Percentiles rank a stretch among this genome's conserved stretches.
phyloP scores from a whole-genome alignment of 805 yeast species.

The Kodamaea nitidulidarum region DNA sequence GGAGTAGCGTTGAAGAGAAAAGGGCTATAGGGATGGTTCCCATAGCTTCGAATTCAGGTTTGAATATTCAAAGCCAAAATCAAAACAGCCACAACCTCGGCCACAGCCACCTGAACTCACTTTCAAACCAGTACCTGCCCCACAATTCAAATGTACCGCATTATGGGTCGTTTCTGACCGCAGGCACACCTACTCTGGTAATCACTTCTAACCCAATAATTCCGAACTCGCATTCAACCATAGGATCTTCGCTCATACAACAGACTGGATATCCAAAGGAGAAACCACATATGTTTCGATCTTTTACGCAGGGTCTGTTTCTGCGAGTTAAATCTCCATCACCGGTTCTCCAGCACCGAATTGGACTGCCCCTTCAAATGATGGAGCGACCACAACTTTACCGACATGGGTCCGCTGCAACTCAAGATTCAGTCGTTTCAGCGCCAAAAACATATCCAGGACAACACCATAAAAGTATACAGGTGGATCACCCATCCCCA shows the following conservation, averaged over 20 bases:
- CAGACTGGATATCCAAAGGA: constrained; percentile 10
- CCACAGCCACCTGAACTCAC: too few species aligned
- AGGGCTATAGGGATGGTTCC: constrained; percentile 15
- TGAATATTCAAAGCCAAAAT: background rate
- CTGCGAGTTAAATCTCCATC: constrained; percentile 19
- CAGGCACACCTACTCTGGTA: background rate
- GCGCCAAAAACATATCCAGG: background rate
- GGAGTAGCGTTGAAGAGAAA: constrained; percentile 1
- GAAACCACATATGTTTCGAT: constrained; percentile 18
- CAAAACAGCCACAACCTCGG: too few species aligned
- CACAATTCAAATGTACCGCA: too few species aligned
- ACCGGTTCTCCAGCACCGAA: constrained; percentile 18
- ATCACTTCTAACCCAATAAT: background rate
- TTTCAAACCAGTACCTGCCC: too few species aligned
- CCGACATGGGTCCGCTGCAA: constrained; percentile 33
- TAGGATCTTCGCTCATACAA: background rate
- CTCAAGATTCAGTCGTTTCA: constrained; percentile 26
- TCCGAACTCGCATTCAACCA: constrained; percentile 7
- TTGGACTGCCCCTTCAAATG: constrained; percentile 10
- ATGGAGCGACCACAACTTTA: constrained; percentile 25
- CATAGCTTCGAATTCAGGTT: constrained; percentile 12
- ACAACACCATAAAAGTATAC: background rate
- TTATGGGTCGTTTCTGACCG: too few species aligned
- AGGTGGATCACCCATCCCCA: constrained; percentile 25
- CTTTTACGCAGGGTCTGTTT: constrained; percentile 17